Conservation (phyloP, 164 flowering plant genomes). For the Warburgia ugandensis region DNA sequence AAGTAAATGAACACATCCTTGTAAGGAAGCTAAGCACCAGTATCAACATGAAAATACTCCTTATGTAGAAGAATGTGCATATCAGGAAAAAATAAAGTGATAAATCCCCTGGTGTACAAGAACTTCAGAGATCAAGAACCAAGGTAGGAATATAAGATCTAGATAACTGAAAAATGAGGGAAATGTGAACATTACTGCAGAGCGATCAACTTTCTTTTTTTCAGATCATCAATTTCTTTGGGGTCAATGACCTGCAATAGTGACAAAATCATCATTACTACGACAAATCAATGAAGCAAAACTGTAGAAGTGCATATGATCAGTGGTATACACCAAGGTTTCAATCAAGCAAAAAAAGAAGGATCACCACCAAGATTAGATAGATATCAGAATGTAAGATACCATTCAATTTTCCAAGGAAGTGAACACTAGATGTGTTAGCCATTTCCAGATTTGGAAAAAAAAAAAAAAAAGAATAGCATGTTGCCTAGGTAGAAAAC, state of each 20-base stretch:
- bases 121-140: not conserved
- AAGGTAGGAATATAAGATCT: conserved; percentile 2
- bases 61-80: too few relatives aligned
- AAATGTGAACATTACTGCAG: conserved; percentile 46
- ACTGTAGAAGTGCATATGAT: not conserved
- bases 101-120: not conserved
- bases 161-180: not conserved
- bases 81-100: not conserved
- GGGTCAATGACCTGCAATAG: conserved; percentile 39
- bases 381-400: too few relatives aligned
- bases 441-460: too few relatives aligned
- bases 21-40: too few relatives aligned
- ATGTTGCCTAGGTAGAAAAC: too few relatives aligned
- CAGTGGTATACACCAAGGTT: too few relatives aligned
- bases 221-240: conserved; percentile 51
- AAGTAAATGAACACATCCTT: too few relatives aligned
- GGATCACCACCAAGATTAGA: too few relatives aligned
- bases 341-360: too few relatives aligned
- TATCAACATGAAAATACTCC: not conserved
- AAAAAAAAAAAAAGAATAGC: too few relatives aligned
- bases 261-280: conserved; percentile 1
- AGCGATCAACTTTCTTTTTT: conserved; percentile 68
- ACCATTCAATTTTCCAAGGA: too few relatives aligned
- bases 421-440: too few relatives aligned
- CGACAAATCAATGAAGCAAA: not conserved